These are phyloP conservation scores for Trichophyton benhamiae DNA, from an alignment of 2,329 filamentous ascomycete genomes.

Conservation along the genomic window DNA sequence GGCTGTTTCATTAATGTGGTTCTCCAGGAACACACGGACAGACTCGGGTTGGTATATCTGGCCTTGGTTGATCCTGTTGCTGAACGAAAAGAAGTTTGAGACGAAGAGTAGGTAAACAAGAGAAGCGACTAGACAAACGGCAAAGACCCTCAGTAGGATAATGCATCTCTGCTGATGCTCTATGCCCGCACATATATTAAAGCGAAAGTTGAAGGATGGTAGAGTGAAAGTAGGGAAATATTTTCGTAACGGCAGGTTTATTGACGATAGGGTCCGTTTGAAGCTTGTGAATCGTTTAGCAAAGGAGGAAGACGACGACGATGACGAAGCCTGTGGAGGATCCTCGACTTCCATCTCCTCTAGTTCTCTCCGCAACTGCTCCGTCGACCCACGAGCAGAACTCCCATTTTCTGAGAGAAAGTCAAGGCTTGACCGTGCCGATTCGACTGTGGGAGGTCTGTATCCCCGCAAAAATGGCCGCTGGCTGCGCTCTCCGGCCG, in stretches of 20 bases:
- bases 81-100: slow-evolving; percentile 64
- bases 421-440: slow-evolving; percentile 53
- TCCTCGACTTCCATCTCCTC: slow-evolving; percentile 82
- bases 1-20: slow-evolving; percentile 54
- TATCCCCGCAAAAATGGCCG: slow-evolving; percentile 36
- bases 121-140: slow-evolving; percentile 60
- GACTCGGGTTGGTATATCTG: slow-evolving; percentile 74
- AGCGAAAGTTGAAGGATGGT: slow-evolving; percentile 26
- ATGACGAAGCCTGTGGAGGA: slow-evolving; percentile 30
- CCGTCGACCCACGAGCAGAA: slow-evolving; percentile 43
- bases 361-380: slow-evolving; percentile 65
- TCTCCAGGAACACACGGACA: slow-evolving; percentile 62
- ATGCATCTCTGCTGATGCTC: slow-evolving; percentile 46
- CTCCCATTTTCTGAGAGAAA: slow-evolving; percentile 42
- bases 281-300: slow-evolving; percentile 47
- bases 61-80: slow-evolving; percentile 50
- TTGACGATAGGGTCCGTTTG: slow-evolving; percentile 45
- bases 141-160: slow-evolving; percentile 60
- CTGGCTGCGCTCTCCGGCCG: slow-evolving; percentile 30
- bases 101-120: slow-evolving; percentile 77
- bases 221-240: slow-evolving; percentile 31
- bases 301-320: slow-evolving; percentile 28
- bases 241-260: slow-evolving; percentile 40
- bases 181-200: slow-evolving; percentile 24
- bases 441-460: slow-evolving; percentile 70